Evolutionary conservation across 2,329 filamentous ascomycete genomes (phyloP).

Genomic region (Aureobasidium melanogenum): DNA sequence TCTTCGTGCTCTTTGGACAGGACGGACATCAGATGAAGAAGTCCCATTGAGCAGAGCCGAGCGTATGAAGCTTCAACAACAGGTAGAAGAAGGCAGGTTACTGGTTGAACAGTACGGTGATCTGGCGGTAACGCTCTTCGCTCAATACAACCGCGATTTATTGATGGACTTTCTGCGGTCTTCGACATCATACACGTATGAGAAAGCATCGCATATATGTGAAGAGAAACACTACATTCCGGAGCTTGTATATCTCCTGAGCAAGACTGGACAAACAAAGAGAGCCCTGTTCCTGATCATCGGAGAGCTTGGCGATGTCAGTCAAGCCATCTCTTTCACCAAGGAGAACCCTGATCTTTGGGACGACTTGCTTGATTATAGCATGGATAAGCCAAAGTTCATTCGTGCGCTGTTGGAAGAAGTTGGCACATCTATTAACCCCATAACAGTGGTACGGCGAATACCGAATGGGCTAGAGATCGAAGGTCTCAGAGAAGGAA

Average conservation of each 20-base stretch:
- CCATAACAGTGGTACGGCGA: slow-evolving; percentile 77
- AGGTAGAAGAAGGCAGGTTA: slow-evolving; percentile 48
- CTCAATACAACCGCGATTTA: slow-evolving; percentile 67
- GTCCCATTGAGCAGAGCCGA: slow-evolving; percentile 19
- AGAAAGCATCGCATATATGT: slow-evolving; percentile 68
- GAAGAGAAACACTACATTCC: slow-evolving; percentile 73
- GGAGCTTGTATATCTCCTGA: slow-evolving; percentile 91
- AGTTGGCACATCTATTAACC: slow-evolving; percentile 87
- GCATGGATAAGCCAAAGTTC: slow-evolving; percentile 95
- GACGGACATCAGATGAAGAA: slow-evolving; percentile 48
- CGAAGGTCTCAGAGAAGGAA: slow-evolving; percentile 76
- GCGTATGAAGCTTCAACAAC: slow-evolving; percentile 20
- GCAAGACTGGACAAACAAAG: slow-evolving; percentile 90
- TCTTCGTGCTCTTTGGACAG: slow-evolving; percentile 74
- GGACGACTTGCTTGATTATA: slow-evolving; percentile 90
- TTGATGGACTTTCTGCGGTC: slow-evolving; percentile 86
- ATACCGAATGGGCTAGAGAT: slow-evolving; percentile 94
- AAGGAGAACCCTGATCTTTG: slow-evolving; percentile 89
- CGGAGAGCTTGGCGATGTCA: slow-evolving; percentile 82
- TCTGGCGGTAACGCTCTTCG: slow-evolving; percentile 76
- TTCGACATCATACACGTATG: slow-evolving; percentile 73
- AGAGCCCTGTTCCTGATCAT: slow-evolving; percentile 88
- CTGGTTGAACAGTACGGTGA: slow-evolving; percentile 80
- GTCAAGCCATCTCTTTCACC: slow-evolving; percentile 86
- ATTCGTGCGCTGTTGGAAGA: slow-evolving; percentile 87